A percentile compares a stretch with the other conserved stretches of the same genome.
Evolutionary conservation across 176 grass and related monocot species (phyloP).

Genomic region (Carex scoparia): DNA sequence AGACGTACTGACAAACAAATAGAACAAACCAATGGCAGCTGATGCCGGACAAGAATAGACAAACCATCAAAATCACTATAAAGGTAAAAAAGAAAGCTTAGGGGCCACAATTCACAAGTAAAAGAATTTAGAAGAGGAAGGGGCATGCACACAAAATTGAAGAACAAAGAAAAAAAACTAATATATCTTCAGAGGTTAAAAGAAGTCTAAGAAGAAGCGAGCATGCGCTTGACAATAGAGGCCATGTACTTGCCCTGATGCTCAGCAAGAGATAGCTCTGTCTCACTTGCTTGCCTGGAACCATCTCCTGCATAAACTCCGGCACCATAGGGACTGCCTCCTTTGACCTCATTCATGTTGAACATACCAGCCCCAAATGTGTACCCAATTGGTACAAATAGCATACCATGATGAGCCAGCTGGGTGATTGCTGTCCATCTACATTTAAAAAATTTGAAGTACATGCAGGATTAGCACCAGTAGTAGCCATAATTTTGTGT

Average conservation of each 20-base stretch:
- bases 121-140: conserved; percentile 23
- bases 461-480: neutral
- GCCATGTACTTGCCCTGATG: conserved; percentile 94
- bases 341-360: conserved; percentile 73
- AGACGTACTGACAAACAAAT: conserved; percentile 13
- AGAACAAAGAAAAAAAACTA: neutral
- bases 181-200: conserved; percentile 28
- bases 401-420: conserved; percentile 79
- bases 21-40: conserved; percentile 8
- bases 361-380: conserved; percentile 77
- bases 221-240: conserved; percentile 50
- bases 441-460: conserved; percentile 21
- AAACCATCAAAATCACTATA: conserved; percentile 32
- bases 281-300: conserved; percentile 58
- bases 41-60: conserved; percentile 14
- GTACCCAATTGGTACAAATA: conserved; percentile 80
- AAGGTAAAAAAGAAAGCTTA: conserved; percentile 25
- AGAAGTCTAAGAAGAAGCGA: conserved; percentile 20
- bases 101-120: conserved; percentile 22
- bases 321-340: conserved; percentile 70
- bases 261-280: conserved; percentile 60
- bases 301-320: conserved; percentile 83
- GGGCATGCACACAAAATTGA: conserved; percentile 1
- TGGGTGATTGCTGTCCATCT: conserved; percentile 91
- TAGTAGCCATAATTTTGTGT: neutral